phyloP scores from a whole-genome alignment of 2,329 filamentous ascomycete genomes.

The Penicillium sp. region DNA sequence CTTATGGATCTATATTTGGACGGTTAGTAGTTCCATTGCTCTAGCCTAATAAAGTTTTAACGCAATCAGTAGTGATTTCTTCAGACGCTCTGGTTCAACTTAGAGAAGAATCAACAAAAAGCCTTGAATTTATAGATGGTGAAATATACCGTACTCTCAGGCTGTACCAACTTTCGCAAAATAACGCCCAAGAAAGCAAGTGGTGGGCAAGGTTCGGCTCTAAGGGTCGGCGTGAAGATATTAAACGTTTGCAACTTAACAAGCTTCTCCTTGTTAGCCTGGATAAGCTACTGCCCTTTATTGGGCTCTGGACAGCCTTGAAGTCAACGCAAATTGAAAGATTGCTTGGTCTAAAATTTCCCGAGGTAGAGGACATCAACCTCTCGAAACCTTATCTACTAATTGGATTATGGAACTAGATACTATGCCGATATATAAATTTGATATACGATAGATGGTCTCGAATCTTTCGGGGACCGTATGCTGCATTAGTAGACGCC shows the following conservation, averaged over 20 bases:
- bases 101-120: slow-evolving; percentile 5
- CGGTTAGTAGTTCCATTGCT: background rate
- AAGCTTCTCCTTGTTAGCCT: background rate
- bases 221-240: slow-evolving; percentile 5
- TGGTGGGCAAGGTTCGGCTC: slow-evolving; percentile 4
- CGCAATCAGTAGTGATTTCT: background rate
- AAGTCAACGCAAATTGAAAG: slow-evolving; percentile 6
- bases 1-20: background rate
- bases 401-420: background rate
- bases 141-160: slow-evolving; percentile 12
- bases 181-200: background rate
- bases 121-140: slow-evolving; percentile 5
- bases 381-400: background rate
- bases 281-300: slow-evolving; percentile 2
- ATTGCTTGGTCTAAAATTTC: slow-evolving; percentile 6
- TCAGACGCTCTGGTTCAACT: background rate
- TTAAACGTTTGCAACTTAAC: slow-evolving; percentile 4
- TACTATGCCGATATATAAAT: background rate
- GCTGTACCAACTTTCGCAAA: background rate
- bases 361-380: background rate
- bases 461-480: background rate
- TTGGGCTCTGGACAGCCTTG: slow-evolving; percentile 4
- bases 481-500: background rate
- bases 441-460: slow-evolving; percentile 1
- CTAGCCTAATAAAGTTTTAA: background rate